A percentile compares a stretch with the other conserved stretches of the same genome.
These are phyloP conservation scores for Herpotrichia juniperi DNA, from an alignment of 2,329 filamentous ascomycete genomes.

Conservation along the genomic window DNA sequence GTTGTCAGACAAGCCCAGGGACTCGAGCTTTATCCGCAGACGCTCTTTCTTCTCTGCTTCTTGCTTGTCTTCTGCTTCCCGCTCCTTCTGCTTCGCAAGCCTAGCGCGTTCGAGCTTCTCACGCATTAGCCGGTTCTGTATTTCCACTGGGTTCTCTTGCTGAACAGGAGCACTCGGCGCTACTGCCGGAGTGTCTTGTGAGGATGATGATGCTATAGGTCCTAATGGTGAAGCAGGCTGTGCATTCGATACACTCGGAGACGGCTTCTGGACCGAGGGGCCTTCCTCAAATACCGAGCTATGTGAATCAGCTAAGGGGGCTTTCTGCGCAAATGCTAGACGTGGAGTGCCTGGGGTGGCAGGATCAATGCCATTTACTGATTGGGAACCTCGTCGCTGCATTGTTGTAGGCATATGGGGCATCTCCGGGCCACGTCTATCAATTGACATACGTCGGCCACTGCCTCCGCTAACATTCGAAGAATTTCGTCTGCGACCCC, in stretches of 20 bases:
- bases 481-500: slow-evolving; percentile 79
- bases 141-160: slow-evolving; percentile 66
- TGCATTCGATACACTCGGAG: slow-evolving; percentile 37
- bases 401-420: slow-evolving; percentile 31
- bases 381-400: slow-evolving; percentile 39
- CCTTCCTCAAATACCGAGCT: slow-evolving; percentile 52
- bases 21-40: slow-evolving; percentile 73
- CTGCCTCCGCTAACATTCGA: slow-evolving; percentile 92
- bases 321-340: slow-evolving; percentile 46
- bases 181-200: slow-evolving; percentile 26
- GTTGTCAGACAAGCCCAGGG: slow-evolving; percentile 63
- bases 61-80: slow-evolving; percentile 68
- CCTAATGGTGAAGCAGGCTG: slow-evolving; percentile 44
- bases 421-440: slow-evolving; percentile 51
- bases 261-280: slow-evolving; percentile 31
- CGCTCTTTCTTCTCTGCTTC: slow-evolving; percentile 75
- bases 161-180: slow-evolving; percentile 46
- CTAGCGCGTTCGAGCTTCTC: slow-evolving; percentile 72
- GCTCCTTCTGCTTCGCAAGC: slow-evolving; percentile 65
- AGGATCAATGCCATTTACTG: slow-evolving; percentile 34
- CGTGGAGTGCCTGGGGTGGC: slow-evolving; percentile 27
- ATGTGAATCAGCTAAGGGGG: slow-evolving; percentile 97
- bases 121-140: slow-evolving; percentile 72
- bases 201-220: slow-evolving; percentile 32
- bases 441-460: slow-evolving; percentile 67